Evolutionary conservation across 331 rosid genomes (phyloP).

Genomic region (Quercus lobata): DNA sequence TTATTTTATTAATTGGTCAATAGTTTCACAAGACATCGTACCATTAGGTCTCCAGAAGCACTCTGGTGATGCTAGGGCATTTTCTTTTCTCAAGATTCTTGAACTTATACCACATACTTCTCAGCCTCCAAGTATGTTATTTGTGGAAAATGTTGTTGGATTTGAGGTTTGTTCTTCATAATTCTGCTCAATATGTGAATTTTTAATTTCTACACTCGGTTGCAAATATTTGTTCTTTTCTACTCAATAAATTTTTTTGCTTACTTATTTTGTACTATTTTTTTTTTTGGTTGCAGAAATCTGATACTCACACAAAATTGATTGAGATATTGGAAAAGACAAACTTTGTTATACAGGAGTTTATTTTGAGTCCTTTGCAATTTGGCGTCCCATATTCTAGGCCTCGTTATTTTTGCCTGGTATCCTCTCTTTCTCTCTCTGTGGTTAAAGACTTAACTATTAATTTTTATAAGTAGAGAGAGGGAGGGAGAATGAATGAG

Average conservation of each 20-base stretch:
- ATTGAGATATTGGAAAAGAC: slow-evolving; percentile 62
- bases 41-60: slow-evolving; percentile 89
- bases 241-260: background rate
- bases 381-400: slow-evolving; percentile 96
- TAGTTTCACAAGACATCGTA: slow-evolving; percentile 23
- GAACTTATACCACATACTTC: slow-evolving; percentile 62
- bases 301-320: slow-evolving; percentile 79
- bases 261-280: background rate
- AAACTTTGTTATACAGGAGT: slow-evolving; percentile 67
- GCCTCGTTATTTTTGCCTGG: slow-evolving; percentile 98
- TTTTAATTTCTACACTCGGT: slow-evolving; percentile 4
- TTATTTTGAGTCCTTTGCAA: slow-evolving; percentile 87
- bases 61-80: slow-evolving; percentile 85
- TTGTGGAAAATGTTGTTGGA: slow-evolving; percentile 94
- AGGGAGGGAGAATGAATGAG: no score
- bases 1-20: slow-evolving; percentile 13
- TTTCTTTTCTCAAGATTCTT: slow-evolving; percentile 91
- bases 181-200: slow-evolving; percentile 6
- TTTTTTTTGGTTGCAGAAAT: slow-evolving; percentile 49
- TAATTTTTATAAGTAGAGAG: no score
- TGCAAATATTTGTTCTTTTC: background rate
- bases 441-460: background rate
- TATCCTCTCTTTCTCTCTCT: slow-evolving; percentile 20
- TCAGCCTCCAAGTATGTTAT: slow-evolving; percentile 68
- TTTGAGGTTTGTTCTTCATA: slow-evolving; percentile 68